These are phyloP conservation scores for Tremellales sp. DNA, from an alignment of 1,284 basidiomycete species.

Conservation along the genomic window DNA sequence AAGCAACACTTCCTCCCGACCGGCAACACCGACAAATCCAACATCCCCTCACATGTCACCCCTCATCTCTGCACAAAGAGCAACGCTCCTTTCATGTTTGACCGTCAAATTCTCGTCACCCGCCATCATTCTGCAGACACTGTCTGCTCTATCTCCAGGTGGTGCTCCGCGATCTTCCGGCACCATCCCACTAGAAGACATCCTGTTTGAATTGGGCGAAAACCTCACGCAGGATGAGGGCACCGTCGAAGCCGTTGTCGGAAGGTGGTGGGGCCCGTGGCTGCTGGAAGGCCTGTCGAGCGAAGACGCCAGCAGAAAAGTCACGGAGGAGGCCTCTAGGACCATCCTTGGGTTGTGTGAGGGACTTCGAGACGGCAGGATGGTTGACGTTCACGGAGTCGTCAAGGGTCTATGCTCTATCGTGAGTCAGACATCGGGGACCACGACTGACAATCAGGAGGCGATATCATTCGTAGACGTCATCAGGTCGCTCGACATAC, in stretches of 20 bases:
- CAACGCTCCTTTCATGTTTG: slow-evolving; percentile 37
- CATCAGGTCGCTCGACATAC: slow-evolving; percentile 43
- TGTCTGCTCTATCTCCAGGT: slow-evolving; percentile 43
- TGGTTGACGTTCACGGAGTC: slow-evolving; percentile 42
- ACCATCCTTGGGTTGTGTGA: slow-evolving; percentile 41
- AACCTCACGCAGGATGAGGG: slow-evolving; percentile 45
- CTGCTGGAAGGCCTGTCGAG: slow-evolving; percentile 23
- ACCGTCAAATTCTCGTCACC: slow-evolving; percentile 47
- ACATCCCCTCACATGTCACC: slow-evolving; percentile 41
- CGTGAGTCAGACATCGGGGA: slow-evolving; percentile 51
- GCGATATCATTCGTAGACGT: slow-evolving; percentile 73
- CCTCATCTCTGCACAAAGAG: slow-evolving; percentile 41
- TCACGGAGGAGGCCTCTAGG: slow-evolving; percentile 37
- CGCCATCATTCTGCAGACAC: slow-evolving; percentile 44
- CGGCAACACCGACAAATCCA: slow-evolving; percentile 42
- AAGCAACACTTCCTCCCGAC: slow-evolving; percentile 24
- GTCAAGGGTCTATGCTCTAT: slow-evolving; percentile 68
- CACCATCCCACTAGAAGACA: slow-evolving; percentile 43
- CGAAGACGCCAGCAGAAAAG: slow-evolving; percentile 22
- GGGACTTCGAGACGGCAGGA: slow-evolving; percentile 46
- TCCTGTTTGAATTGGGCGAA: slow-evolving; percentile 49
- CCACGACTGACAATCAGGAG: slow-evolving; percentile 46
- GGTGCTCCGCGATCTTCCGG: slow-evolving; percentile 37
- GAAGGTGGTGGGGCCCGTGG: slow-evolving; percentile 46
- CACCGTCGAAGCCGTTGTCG: slow-evolving; percentile 43